phyloP scores from a whole-genome alignment of 305 asterid genomes.

The Solanum hybrid region DNA sequence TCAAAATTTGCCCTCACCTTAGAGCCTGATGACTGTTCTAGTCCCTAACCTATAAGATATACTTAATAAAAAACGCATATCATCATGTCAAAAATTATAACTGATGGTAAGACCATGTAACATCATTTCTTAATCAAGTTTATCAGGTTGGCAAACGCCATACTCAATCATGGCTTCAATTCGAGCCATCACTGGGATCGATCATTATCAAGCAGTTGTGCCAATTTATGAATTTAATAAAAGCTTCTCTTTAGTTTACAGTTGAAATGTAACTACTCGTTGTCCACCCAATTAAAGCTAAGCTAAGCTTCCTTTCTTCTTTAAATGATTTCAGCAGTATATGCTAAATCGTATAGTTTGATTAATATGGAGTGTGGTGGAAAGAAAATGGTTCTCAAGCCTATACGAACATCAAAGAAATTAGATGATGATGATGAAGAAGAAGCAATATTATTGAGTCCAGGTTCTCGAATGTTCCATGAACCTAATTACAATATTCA shows the following conservation, averaged over 20 bases:
- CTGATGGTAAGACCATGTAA: background rate
- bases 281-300: background rate
- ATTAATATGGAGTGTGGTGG: background rate
- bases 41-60: background rate
- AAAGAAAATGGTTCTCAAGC: background rate
- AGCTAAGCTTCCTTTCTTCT: background rate
- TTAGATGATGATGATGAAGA: background rate
- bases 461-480: slow-evolving; percentile 9
- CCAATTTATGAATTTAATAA: background rate
- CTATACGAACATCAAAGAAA: background rate
- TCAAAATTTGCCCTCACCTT: background rate
- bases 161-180: background rate
- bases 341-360: background rate
- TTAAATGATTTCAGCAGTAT: background rate
- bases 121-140: background rate
- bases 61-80: background rate
- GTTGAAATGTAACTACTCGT: background rate
- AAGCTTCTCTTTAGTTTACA: background rate
- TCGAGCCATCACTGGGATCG: background rate
- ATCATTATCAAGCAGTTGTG: background rate
- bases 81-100: background rate
- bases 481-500: slow-evolving; percentile 6
- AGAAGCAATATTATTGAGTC: background rate
- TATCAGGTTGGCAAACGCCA: background rate
- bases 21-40: background rate